These are phyloP conservation scores for Xylaria sp. DNA, from an alignment of 2,329 filamentous ascomycete genomes.

Conservation along the genomic window DNA sequence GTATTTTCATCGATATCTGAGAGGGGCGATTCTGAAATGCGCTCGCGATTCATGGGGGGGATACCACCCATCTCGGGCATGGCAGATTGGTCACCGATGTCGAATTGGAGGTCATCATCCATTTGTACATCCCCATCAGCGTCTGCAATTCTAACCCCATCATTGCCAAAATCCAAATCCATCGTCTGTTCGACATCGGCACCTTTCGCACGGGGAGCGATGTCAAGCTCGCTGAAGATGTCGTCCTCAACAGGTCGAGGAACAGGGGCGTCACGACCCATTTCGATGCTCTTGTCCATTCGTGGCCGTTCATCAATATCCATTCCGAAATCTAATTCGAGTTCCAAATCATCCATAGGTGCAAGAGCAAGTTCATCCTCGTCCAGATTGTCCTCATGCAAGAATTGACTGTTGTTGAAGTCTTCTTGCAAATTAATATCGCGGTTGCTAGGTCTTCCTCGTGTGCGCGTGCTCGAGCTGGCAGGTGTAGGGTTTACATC, in stretches of 20 bases:
- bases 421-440: slow-evolving; percentile 77
- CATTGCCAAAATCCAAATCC: slow-evolving; percentile 65
- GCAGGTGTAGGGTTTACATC: slow-evolving; percentile 66
- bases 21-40: slow-evolving; percentile 76
- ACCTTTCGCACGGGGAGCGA: slow-evolving; percentile 67
- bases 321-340: slow-evolving; percentile 80
- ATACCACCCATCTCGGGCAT: slow-evolving; percentile 62
- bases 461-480: slow-evolving; percentile 66
- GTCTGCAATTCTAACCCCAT: slow-evolving; percentile 69
- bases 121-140: slow-evolving; percentile 73
- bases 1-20: slow-evolving; percentile 75
- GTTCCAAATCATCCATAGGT: slow-evolving; percentile 73
- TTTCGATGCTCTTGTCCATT: slow-evolving; percentile 78
- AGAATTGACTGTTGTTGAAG: slow-evolving; percentile 80
- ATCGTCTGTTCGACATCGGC: slow-evolving; percentile 66
- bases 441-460: slow-evolving; percentile 60
- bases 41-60: slow-evolving; percentile 62
- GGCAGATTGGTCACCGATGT: slow-evolving; percentile 69
- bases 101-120: slow-evolving; percentile 73
- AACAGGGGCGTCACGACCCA: slow-evolving; percentile 85
- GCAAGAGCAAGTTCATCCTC: slow-evolving; percentile 68
- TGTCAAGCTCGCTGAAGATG: slow-evolving; percentile 73
- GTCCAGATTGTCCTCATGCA: slow-evolving; percentile 72
- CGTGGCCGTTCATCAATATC: slow-evolving; percentile 73
- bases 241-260: slow-evolving; percentile 75